Conservation (phyloP, 1,284 basidiomycete genomes). For the Ceratobasidium sp. region DNA sequence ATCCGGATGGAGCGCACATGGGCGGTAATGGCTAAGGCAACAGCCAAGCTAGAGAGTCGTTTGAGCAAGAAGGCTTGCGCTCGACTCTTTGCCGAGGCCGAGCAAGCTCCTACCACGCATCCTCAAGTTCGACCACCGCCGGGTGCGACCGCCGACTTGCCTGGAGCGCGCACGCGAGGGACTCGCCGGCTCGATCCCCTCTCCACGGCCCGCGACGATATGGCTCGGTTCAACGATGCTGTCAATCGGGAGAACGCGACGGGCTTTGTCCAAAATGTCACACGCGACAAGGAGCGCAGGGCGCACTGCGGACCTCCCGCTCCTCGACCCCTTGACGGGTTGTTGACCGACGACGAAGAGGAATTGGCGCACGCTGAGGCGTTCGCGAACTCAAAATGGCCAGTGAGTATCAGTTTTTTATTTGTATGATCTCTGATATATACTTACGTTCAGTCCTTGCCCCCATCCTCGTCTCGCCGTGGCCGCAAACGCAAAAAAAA, state of each 20-base stretch:
- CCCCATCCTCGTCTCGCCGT: not conserved
- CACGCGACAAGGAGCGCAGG: not conserved
- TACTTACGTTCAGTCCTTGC: not conserved
- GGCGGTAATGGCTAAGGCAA: not conserved
- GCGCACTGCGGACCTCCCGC: not conserved
- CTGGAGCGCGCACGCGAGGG: not conserved
- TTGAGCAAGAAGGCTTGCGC: too few species aligned
- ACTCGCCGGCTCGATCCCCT: not conserved
- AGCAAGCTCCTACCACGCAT: not conserved
- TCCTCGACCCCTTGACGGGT: not conserved
- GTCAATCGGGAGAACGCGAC: not conserved
- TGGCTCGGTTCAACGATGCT: not conserved
- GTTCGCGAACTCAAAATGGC: not conserved
- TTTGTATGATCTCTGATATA: not conserved
- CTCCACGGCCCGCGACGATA: not conserved
- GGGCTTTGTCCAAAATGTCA: not conserved
- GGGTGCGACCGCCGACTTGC: not conserved
- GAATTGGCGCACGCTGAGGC: not conserved
- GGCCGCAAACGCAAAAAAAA: conserved; percentile 11
- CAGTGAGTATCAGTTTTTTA: not conserved
- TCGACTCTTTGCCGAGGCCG: not conserved
- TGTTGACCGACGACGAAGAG: not conserved
- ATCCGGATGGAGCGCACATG: not conserved
- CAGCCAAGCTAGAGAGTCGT: too few species aligned
- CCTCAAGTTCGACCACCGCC: not conserved